Conservation (phyloP, 371 early-diverging fungal species). For the Mortierella sp. region DNA sequence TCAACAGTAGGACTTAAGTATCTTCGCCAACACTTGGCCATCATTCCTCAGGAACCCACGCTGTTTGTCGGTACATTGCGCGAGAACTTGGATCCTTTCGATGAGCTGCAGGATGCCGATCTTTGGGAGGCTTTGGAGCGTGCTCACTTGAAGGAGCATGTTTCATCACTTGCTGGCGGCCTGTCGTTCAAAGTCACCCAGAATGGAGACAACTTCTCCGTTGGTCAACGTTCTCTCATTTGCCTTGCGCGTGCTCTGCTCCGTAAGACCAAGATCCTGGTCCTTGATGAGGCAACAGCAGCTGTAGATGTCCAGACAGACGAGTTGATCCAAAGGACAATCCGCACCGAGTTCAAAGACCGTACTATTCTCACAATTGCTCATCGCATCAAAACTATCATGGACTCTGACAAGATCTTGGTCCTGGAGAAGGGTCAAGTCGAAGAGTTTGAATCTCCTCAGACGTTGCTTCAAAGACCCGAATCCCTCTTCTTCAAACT, state of each 20-base stretch:
- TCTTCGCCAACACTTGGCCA: slow-evolving; percentile 72
- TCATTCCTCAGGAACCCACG: slow-evolving; percentile 81
- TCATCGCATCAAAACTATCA: slow-evolving; percentile 75
- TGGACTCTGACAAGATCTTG: slow-evolving; percentile 58
- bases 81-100: slow-evolving; percentile 75
- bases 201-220: slow-evolving; percentile 19
- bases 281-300: slow-evolving; percentile 5
- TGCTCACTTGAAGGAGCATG: slow-evolving; percentile 57
- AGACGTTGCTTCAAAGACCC: slow-evolving; percentile 58
- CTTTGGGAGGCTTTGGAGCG: slow-evolving; percentile 52
- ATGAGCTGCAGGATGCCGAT: slow-evolving; percentile 65
- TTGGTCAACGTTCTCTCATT: slow-evolving; percentile 2
- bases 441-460: slow-evolving; percentile 61
- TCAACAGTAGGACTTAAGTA: slow-evolving; percentile 67
- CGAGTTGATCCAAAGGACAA: slow-evolving; percentile 71
- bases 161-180: slow-evolving; percentile 48
- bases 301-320: slow-evolving; percentile 1
- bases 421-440: slow-evolving; percentile 61
- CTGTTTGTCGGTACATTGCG: slow-evolving; percentile 74
- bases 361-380: slow-evolving; percentile 78
- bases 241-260: slow-evolving; percentile 3
- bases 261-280: slow-evolving; percentile 2
- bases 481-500: slow-evolving; percentile 79
- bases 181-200: slow-evolving; percentile 60
- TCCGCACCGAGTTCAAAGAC: slow-evolving; percentile 79